A percentile compares a stretch with the other conserved stretches of the same genome.
Conservation (phyloP, 192 early-diverging fungal species). For the Gonapodya sp. region DNA sequence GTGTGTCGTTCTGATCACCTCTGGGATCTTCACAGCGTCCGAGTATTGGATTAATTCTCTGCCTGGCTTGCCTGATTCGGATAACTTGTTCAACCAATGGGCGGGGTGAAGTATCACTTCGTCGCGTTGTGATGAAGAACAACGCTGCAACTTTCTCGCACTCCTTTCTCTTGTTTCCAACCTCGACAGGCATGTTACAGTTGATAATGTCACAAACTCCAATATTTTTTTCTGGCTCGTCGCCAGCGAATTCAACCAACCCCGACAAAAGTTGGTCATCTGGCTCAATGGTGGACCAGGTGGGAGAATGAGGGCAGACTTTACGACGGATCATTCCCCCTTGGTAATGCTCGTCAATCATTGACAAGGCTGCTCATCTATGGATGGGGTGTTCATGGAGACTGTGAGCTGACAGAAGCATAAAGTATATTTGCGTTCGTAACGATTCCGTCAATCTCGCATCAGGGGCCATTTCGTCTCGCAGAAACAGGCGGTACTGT, state of each 20-base stretch:
- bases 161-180: too few species aligned
- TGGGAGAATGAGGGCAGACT: too few species aligned
- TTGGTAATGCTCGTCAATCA: background rate
- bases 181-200: constrained; percentile 28
- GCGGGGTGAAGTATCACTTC: background rate
- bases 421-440: constrained; percentile 32
- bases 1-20: background rate
- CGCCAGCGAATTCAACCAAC: constrained; percentile 15
- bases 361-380: constrained; percentile 23
- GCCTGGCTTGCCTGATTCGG: background rate
- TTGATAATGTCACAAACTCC: constrained; percentile 20
- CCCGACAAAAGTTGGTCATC: constrained; percentile 34
- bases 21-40: background rate
- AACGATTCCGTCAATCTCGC: too few species aligned
- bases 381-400: constrained; percentile 57
- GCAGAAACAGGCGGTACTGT: constrained; percentile 15
- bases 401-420: constrained; percentile 32
- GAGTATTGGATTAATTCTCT: background rate
- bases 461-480: background rate
- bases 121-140: too few species aligned
- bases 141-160: too few species aligned
- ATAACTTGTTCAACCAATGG: background rate
- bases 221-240: constrained; percentile 47
- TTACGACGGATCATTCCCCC: too few species aligned
- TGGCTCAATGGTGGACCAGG: constrained; percentile 57